Evolutionary conservation across 2,329 filamentous ascomycete species (phyloP), one percentile per base, ranked within the genome.

Genomic region (Magnaporthiopsis poae): DNA sequence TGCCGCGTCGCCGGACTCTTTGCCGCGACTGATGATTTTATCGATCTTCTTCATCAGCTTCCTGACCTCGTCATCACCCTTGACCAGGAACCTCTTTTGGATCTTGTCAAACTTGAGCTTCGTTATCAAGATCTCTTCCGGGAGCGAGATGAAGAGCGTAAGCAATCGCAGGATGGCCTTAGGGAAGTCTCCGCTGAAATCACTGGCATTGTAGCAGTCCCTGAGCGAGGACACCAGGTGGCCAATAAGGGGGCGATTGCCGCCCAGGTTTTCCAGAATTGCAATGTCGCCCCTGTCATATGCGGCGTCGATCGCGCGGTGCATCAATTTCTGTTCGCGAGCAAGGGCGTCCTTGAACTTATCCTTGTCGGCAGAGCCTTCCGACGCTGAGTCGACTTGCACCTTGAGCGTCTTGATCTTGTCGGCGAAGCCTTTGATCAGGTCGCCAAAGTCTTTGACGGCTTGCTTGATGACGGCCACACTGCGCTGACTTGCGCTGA

Each of bases 91-190:
- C 11, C 85, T 82, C 68, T 85, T 85, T 60, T 87, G 81, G 21
- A 90, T 83, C 66, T 84, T 86, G 67, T 86, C 83, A 66, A 92
- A 84, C 72, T 90, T 90, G 60, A 86, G 84, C 68, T 84, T 87
- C 69, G 87, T 84, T 60, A 87, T 77, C 52, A 86, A 74, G 61
- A 81, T 80, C 68, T 83, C 86, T 69, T 82, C 82, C 68, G 87
- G 88, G 56, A 84, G 81, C 67, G 87, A 88, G 52, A 83, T 86
- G 67, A 87, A 86, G 66, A 82, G 78, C 5, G 86, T 82, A 74
- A 91, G 82, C 39, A 90, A 80, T 65, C 84, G 78, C 25, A 88
- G 78, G n/a, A 85, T 75, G 25, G 82, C 80, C 69, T 84, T 84
- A n/a, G 83, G 80, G 18, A 85, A 74, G 68, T 81, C 80, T 8